A percentile compares a stretch with the other conserved stretches of the same genome.
Conservation (phyloP, 202 grass and related monocot species). For the Alloteropsis angusta region DNA sequence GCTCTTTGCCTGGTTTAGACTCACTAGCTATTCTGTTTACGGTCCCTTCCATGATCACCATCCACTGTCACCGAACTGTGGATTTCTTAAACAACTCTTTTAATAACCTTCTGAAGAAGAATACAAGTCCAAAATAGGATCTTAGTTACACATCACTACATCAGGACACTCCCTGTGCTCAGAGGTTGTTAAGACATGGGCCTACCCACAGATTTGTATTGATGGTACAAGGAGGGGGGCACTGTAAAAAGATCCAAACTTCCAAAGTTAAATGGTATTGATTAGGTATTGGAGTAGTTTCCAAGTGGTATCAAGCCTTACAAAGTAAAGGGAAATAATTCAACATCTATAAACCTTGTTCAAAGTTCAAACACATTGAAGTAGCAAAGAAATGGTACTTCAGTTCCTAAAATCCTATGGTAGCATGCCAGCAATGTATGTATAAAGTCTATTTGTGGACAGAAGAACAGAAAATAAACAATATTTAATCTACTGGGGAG, state of each 20-base stretch:
- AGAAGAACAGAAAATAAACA: neutral
- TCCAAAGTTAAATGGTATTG: constrained; percentile 1
- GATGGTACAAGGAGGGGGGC: neutral
- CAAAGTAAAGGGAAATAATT: neutral
- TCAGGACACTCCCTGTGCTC: neutral
- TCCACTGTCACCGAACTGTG: neutral
- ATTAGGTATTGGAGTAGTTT: constrained; percentile 13
- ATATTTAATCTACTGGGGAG: neutral
- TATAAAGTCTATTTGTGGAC: neutral
- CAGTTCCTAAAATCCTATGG: neutral
- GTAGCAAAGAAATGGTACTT: constrained; percentile 2
- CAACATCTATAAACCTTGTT: neutral
- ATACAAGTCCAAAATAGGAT: neutral
- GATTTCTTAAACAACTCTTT: neutral
- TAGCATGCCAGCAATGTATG: neutral
- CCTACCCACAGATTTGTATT: neutral
- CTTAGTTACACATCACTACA: neutral
- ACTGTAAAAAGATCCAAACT: constrained; percentile 1
- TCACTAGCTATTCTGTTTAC: constrained; percentile 9
- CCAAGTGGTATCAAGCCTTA: neutral
- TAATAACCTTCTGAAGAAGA: constrained; percentile 1
- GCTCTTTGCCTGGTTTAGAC: constrained; percentile 17
- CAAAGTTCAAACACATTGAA: neutral
- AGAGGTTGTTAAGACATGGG: neutral
- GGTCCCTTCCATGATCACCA: constrained; percentile 26